Base-by-base conservation (phyloP, 225 moss, liverwort and hornwort genomes). In the Antitrichia curtipendula region DNA sequence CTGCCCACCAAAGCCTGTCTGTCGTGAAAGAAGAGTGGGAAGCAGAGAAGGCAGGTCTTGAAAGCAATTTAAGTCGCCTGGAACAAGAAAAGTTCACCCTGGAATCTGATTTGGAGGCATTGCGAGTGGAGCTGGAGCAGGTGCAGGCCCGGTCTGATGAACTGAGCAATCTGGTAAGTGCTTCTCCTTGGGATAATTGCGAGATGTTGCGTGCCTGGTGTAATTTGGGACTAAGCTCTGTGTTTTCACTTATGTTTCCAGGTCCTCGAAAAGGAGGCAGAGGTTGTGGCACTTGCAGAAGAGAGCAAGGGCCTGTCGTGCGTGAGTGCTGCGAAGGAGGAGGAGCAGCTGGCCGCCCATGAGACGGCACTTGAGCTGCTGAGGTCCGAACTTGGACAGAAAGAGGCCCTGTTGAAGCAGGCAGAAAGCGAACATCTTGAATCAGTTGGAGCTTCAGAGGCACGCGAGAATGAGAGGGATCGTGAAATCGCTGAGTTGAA, bases 21-120 rank as follows among this genome's bases (percentile, higher is more conserved):
- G 82, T 91, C 71, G 82, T 86, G 43, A 90, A 81, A 61, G 94
- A 90, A 53, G 87, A 91, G 90, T 91, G 90, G 92, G 91, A 90
- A 80, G 86, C 87, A 13, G 90, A 90, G 89, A 92, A 79, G 87
- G 60, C 82, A 32, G 61, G 80, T 14, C 74, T 91, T 23, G 61
- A 90, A 50, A 87, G 82, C 81, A 68, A 76, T 68, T 21, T 92
- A 4, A 17, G 21, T 7, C 73, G 85, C 23, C 56, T 91, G 88
- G 86, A 91, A 14, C 28, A 79, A 6, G 88, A 81, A 11, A 93
- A 89, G 73, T 78, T 63, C 9, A 75, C 40, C 56, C 38, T 89
- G 23, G 91, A 89, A 73, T 73, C 76, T 38, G 93, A 88, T 87
- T 77, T 86, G 75, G 82, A 82, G 62, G 56, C 75, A 12, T 75